Base-by-base conservation (phyloP, 1,284 basidiomycete genomes). In the Fistulinella cinereoalba region DNA sequence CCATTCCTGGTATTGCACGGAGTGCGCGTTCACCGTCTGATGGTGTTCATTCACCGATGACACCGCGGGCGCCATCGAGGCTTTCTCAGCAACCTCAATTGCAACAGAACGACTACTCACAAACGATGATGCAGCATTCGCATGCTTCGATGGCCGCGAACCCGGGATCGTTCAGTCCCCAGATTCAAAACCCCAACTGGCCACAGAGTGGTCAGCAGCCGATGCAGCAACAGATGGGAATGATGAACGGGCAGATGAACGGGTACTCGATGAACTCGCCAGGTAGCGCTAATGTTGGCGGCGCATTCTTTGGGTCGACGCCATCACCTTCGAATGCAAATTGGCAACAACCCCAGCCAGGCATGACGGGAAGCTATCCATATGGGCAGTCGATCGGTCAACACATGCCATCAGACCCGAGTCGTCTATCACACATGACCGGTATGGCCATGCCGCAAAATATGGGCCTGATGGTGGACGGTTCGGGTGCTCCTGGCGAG, bases 21-120 rank as follows among this genome's bases (percentile, higher is more conserved):
- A 85, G 78, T 55, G 75, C 77, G 42, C 73, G 83, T 46, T 87
- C 85, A 34, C 85, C 85, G 19, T 80, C 83, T 16, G 83, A 87
- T 46, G 71, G 73, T 25, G 71, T 71, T 6, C 71, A 77, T 41
- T 77, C 81, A 19, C 82, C 84, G 0, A 75, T 82, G 68, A 79
- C 78, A 37, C 76, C 80, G 29, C 72, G 76, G 10, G 60, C 62
- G 2, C 64, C 65, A 3, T 64, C 62, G 27, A 59, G 62, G 25
- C 65, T 64, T 40, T 64, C 62, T 56, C 71, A 74, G 41, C 68
- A 74, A 43, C 59, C 73, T 37, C 61, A 64, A 36, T 55, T 60
- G 52, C 71, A 63, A 25, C 66, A 65, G 37, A 63, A 58, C 25
- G 63, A 65, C 33, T 66, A 60, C 44, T 60, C 65, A 16, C 60